Evolutionary conservation across 2,329 filamentous ascomycete species (phyloP).

Genomic region (Colletotrichum cordylinicola): DNA sequence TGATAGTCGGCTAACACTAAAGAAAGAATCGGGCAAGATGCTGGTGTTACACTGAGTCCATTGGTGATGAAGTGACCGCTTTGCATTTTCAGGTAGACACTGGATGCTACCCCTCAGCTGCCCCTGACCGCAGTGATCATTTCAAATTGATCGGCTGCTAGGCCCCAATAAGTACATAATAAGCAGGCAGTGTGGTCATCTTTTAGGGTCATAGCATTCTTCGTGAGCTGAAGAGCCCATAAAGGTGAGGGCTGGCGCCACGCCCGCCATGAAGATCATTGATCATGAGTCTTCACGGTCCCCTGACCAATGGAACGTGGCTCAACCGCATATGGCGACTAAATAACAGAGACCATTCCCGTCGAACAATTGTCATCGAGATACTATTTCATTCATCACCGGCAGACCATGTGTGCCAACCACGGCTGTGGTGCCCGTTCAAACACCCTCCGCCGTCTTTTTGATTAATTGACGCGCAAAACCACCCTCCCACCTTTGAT

Average conservation of each 20-base stretch:
- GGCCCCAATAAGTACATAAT: neutral
- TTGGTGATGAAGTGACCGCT: neutral
- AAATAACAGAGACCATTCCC: neutral
- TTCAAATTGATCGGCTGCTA: neutral
- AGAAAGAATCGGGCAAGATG: neutral
- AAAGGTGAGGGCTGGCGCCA: neutral
- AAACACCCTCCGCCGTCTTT: neutral
- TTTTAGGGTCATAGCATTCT: neutral
- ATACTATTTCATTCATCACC: neutral
- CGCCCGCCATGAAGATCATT: neutral
- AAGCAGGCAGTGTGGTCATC: neutral
- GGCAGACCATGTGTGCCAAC: neutral
- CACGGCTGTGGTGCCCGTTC: neutral
- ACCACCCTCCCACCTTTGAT: neutral
- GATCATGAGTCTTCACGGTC: neutral
- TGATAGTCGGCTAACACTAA: neutral
- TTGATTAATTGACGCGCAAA: neutral
- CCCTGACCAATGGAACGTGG: neutral
- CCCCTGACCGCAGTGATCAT: neutral
- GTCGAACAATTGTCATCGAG: neutral
- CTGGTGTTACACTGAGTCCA: neutral
- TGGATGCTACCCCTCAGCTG: neutral
- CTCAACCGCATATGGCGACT: neutral
- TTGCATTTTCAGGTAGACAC: neutral
- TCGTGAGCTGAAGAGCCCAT: neutral